These are phyloP conservation scores for Coleophoma eucalyptorum DNA, from an alignment of 2,329 filamentous ascomycete genomes.

Conservation along the genomic window DNA sequence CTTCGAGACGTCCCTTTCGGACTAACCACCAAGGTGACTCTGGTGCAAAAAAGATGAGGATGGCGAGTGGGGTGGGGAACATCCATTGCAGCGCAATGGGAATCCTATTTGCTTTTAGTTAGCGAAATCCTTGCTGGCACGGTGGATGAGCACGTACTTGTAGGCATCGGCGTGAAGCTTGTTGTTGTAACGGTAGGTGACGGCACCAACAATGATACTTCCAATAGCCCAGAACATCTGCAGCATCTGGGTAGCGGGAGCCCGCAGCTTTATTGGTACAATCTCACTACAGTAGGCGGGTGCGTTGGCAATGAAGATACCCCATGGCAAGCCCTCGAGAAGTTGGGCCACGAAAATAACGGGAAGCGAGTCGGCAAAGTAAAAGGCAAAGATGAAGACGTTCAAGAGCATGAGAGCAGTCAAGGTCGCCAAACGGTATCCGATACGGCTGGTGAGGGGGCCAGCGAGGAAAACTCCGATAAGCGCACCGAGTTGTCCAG, in stretches of 20 bases:
- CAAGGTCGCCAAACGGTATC: conserved; percentile 55
- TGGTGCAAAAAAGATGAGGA: conserved; percentile 40
- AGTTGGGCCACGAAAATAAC: conserved; percentile 48
- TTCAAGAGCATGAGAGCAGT: conserved; percentile 49
- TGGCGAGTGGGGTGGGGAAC: conserved; percentile 50
- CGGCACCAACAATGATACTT: conserved; percentile 52
- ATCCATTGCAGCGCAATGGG: conserved; percentile 56
- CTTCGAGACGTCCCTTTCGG: conserved; percentile 32
- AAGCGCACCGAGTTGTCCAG: conserved; percentile 53
- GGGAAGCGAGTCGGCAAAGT: conserved; percentile 41
- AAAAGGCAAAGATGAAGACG: conserved; percentile 56
- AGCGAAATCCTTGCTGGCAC: background rate
- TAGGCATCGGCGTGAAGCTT: conserved; percentile 22
- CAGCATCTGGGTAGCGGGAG: conserved; percentile 53
- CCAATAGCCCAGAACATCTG: conserved; percentile 65
- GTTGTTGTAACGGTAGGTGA: conserved; percentile 48
- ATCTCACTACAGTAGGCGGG: conserved; percentile 59
- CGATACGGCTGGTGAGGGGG: conserved; percentile 50
- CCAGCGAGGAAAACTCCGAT: conserved; percentile 55
- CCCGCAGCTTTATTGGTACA: conserved; percentile 52
- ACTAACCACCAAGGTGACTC: conserved; percentile 45
- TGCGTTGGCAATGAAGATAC: conserved; percentile 59
- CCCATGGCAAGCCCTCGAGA: conserved; percentile 58
- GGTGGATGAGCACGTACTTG: background rate
- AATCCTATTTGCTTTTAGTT: conserved; percentile 14